phyloP scores from a whole-genome alignment of 2,329 filamentous ascomycete genomes.

The Fusarium oxysporum region DNA sequence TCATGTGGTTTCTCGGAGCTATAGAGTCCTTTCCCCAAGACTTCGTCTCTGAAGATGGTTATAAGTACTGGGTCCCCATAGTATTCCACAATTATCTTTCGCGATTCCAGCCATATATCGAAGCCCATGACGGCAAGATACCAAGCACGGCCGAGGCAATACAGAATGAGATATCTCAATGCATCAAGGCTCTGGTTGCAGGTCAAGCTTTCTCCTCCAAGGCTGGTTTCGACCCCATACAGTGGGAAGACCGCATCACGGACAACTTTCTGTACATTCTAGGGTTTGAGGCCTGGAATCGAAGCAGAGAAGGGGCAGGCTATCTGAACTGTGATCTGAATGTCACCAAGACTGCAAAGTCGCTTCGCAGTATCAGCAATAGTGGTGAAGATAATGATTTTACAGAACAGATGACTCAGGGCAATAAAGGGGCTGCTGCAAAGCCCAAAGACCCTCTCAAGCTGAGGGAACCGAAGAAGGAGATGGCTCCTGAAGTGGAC shows the following conservation, averaged over 20 bases:
- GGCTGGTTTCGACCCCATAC: accelerated
- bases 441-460: not conserved
- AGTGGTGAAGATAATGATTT: not conserved
- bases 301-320: not conserved
- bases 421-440: accelerated
- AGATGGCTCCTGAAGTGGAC: accelerated
- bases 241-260: not conserved
- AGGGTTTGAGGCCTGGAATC: slow-evolving; percentile 4
- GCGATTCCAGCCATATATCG: not conserved
- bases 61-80: not conserved
- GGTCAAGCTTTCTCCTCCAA: not conserved
- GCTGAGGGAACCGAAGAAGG: not conserved
- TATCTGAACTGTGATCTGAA: slow-evolving; percentile 10
- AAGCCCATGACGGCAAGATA: accelerated
- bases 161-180: not conserved
- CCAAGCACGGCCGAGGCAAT: accelerated
- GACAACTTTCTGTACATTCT: not conserved
- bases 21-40: not conserved
- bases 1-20: not conserved
- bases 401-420: accelerated
- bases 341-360: not conserved
- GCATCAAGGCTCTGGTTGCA: not conserved
- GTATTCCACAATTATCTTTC: not conserved
- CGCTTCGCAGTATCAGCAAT: accelerated
- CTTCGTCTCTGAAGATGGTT: accelerated